Conservation (phyloP, 1,284 basidiomycete species). For the Sanghuangporus weigelae region DNA sequence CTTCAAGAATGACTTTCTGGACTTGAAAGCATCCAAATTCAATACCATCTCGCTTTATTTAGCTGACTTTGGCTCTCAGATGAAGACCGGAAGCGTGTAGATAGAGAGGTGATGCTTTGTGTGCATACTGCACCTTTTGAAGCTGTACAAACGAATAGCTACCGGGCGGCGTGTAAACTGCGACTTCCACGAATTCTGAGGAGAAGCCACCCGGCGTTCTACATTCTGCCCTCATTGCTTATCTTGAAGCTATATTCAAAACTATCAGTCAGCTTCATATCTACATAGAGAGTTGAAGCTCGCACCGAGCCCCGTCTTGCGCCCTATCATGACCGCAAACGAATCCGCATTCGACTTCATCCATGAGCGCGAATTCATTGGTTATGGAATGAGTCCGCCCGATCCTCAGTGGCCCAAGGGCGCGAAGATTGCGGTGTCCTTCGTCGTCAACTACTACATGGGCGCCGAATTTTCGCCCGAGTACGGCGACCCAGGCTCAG, state of each 20-base stretch:
- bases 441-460: conserved; percentile 35
- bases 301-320: not conserved
- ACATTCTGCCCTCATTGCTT: not conserved
- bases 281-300: not conserved
- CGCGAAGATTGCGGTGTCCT: conserved; percentile 30
- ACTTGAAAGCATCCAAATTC: too few relatives aligned
- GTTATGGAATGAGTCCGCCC: conserved; percentile 30
- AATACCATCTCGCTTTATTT: too few relatives aligned
- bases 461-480: conserved; percentile 31
- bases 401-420: conserved; percentile 32
- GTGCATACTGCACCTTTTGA: too few relatives aligned
- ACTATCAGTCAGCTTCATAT: not conserved
- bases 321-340: not conserved
- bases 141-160: too few relatives aligned
- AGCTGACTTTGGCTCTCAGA: too few relatives aligned
- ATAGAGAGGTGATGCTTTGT: too few relatives aligned
- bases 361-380: conserved; percentile 25
- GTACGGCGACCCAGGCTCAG: conserved; percentile 32
- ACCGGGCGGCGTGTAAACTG: too few relatives aligned
- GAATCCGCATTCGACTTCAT: not conserved
- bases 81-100: too few relatives aligned
- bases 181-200: not conserved
- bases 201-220: not conserved
- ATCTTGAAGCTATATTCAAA: not conserved
- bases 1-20: not conserved